Base-by-base conservation (phyloP, 768 basidiomycete species). In the Xanthoconium stramineum region DNA sequence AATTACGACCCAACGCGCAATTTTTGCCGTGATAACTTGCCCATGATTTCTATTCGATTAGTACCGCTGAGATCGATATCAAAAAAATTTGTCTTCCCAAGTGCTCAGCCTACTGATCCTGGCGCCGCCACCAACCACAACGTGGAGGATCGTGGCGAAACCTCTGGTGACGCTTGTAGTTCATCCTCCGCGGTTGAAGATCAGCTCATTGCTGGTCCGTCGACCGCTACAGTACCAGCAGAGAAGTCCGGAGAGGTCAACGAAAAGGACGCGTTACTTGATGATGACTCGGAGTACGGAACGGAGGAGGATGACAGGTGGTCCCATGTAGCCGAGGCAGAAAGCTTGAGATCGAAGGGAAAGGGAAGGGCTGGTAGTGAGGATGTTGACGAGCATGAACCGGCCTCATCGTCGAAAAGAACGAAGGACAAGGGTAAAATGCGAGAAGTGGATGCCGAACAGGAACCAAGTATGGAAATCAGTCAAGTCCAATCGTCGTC, bases 61-160 rank as follows among this genome's bases (percentile, higher is more conserved):
- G 57, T 73, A 0, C 82, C 83, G 11, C 66, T 75, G 24, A 72
- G 75, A 50, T 80, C 78, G 5, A 70, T 83, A 36, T 75, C 75
- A 53, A 83, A 81, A 50, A 78, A 75, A 44, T 84, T 84, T 57
- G 71, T 76, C 14, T 84, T 83, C 52, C 83, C 82, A 8, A 47
- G n/a, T 20, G 58, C 33, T 15, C 52, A 54, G 29, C 29, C 63
- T 28, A 3, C 20, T 11, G 30, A 39, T 42, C 37, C 50, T 40
- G 47, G 36, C 14, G 3, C 11, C 15, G 11, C 37, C 11, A 29
- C 36, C 17, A n/a, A 35, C 11, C 52, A 33, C 12, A 35, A 43
- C 38, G 52, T 37, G 5, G 57, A 32, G n/a, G 47, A 49, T 17
- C 59, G 39, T 3, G 61, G 56, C 2, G 60, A 46, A 9, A 13